Conservation (phyloP, 2,329 filamentous ascomycete genomes). For the Emydomyces testavorans region DNA sequence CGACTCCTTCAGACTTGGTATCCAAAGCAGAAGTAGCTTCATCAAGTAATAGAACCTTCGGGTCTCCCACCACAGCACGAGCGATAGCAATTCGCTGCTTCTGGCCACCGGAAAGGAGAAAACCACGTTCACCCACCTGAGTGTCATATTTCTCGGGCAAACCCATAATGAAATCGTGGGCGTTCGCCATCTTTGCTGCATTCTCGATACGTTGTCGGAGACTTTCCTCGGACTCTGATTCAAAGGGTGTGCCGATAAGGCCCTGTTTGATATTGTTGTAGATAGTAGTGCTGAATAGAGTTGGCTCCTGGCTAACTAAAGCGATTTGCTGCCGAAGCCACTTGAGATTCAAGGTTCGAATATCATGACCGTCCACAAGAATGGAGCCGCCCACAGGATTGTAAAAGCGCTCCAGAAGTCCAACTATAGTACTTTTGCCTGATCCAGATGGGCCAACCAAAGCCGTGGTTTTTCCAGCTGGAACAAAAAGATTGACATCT, state of each 20-base stretch:
- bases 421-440: conserved; percentile 89
- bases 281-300: conserved; percentile 80
- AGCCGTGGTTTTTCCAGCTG: conserved; percentile 83
- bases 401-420: conserved; percentile 88
- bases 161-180: conserved; percentile 74
- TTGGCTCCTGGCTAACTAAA: conserved; percentile 84
- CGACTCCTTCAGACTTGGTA: conserved; percentile 86
- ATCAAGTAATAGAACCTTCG: conserved; percentile 82
- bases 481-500: conserved; percentile 64
- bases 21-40: conserved; percentile 91
- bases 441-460: conserved; percentile 89
- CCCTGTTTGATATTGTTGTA: conserved; percentile 84
- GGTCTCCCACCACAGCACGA: conserved; percentile 77
- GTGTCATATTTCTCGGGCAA: conserved; percentile 87
- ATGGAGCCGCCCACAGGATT: conserved; percentile 71
- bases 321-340: conserved; percentile 91
- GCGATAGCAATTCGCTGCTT: conserved; percentile 96
- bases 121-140: conserved; percentile 88
- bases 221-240: conserved; percentile 55
- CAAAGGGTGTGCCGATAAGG: conserved; percentile 69
- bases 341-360: conserved; percentile 67
- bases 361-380: conserved; percentile 69
- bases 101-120: conserved; percentile 84
- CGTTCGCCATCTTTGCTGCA: conserved; percentile 83
- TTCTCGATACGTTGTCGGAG: conserved; percentile 60